Evolutionary conservation across 257 asterid species (phyloP).

Genomic region (Solanum peruvianum): DNA sequence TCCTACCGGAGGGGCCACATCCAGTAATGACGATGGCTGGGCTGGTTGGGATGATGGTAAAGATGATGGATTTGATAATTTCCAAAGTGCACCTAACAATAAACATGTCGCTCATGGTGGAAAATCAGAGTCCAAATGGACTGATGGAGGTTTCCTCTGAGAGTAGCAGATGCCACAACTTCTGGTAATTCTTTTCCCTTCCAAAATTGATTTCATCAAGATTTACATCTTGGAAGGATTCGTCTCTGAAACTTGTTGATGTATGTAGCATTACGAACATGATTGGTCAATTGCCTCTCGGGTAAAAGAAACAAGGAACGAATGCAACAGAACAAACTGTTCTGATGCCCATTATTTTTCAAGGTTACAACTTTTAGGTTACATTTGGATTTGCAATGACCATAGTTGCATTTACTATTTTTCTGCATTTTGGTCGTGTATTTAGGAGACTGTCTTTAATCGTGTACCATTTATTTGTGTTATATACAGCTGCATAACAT

Average conservation of each 20-base stretch:
- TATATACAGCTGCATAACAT: not conserved
- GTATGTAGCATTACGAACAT: slow-evolving; percentile 14
- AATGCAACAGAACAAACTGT: slow-evolving; percentile 11
- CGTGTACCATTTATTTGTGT: not conserved
- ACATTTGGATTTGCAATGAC: slow-evolving; percentile 12
- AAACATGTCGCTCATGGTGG: slow-evolving; percentile 39
- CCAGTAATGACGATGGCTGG: slow-evolving; percentile 62
- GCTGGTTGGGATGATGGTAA: slow-evolving; percentile 89
- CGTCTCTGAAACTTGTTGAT: slow-evolving; percentile 5
- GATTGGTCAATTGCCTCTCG: slow-evolving; percentile 7
- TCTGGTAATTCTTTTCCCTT: slow-evolving; percentile 13
- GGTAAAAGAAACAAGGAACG: not conserved
- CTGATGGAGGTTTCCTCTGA: slow-evolving; percentile 63
- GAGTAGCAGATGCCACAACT: slow-evolving; percentile 13
- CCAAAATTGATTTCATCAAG: not conserved
- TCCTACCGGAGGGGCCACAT: slow-evolving; percentile 19
- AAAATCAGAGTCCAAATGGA: slow-evolving; percentile 59
- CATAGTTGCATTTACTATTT: not conserved
- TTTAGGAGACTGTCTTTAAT: not conserved
- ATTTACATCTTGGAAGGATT: slow-evolving; percentile 9
- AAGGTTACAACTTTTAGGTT: slow-evolving; percentile 3
- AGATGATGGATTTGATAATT: slow-evolving; percentile 44
- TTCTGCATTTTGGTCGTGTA: not conserved
- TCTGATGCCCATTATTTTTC: slow-evolving; percentile 8
- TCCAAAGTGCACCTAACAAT: slow-evolving; percentile 34